Base-by-base conservation (phyloP, 2,329 filamentous ascomycete species). In the Aspergillus sp. region DNA sequence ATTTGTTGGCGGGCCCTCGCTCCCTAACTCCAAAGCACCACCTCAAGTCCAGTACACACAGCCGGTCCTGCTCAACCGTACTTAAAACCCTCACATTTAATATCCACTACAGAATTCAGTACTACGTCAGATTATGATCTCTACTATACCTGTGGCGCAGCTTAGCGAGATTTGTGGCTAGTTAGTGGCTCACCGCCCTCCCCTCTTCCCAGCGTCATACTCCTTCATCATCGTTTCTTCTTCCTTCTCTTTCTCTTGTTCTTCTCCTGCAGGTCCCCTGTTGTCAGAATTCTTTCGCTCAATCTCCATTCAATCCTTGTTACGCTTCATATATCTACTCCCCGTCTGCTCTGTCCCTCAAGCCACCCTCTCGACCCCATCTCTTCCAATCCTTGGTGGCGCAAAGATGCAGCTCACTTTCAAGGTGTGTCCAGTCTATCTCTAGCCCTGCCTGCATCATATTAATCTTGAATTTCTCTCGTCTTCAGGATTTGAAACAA, bases 401-500 rank as follows among this genome's bases (percentile, higher is more conserved):
- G 66, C 60, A 69, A 73, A 68, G 57, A 83, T 84, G 80, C 82
- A 83, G 77, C 78, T 84, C 72, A 83, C 80, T 50, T 85, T 86
- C 76, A 85, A 84, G 74, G 81, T 82, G 67, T 46, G 60, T 39
- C 55, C 47, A 47, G 44, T 43, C 46, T 39, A 29, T 50, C 53
- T 54, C 52, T 51, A 56, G 53, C 55, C 48, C 52, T 53, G 53
- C 49, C 48, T 49, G 45, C 47, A 46, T 48, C 48, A 35, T 12
- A 43, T 53, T 64, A 46, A 64, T 51, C 9, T 41, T 41, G 38
- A 34, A 51, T 48, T 44, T 40, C 41, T 53, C 53, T 40, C 40
- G 52, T 54, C 42, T 44, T 52, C 45, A 96, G 90, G 93, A 98
- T 76, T 80, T 98, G 64, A 97, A 96, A 78, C 93, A 97, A 73